A percentile compares a stretch with the other conserved stretches of the same genome.
These are phyloP conservation scores for Trichoderma pleuroti DNA, from an alignment of 2,329 filamentous ascomycete genomes.

Conservation along the genomic window DNA sequence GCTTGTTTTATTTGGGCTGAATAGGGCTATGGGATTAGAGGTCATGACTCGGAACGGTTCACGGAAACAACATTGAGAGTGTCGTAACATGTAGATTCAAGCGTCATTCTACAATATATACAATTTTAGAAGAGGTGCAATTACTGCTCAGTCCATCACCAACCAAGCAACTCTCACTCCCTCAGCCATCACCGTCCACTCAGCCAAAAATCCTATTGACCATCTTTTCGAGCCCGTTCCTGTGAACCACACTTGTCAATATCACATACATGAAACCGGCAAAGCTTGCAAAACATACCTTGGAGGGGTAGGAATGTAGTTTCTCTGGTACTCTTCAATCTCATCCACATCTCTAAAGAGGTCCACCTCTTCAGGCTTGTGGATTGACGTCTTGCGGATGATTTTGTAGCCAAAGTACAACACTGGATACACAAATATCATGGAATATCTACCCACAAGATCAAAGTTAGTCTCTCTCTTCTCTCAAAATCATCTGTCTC, in stretches of 20 bases:
- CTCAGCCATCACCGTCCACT: neutral
- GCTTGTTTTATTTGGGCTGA: neutral
- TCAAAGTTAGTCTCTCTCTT: neutral
- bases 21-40: neutral
- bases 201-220: constrained; percentile 23
- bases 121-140: neutral
- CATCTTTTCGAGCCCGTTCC: constrained; percentile 24
- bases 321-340: constrained; percentile 64
- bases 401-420: constrained; percentile 72
- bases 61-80: neutral
- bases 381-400: constrained; percentile 58
- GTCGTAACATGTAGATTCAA: constrained; percentile 4
- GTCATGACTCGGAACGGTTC: neutral
- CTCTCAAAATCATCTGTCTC: neutral
- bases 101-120: neutral
- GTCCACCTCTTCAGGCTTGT: constrained; percentile 58
- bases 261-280: neutral
- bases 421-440: constrained; percentile 66
- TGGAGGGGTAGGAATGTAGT: constrained; percentile 52
- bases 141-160: neutral
- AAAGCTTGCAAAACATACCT: constrained; percentile 39
- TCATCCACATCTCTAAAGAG: constrained; percentile 59
- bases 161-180: neutral
- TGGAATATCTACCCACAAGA: constrained; percentile 53
- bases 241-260: neutral